These are phyloP conservation scores for Spraguea lophii DNA, from an alignment of 371 early-diverging fungal genomes.

Conservation along the genomic window DNA sequence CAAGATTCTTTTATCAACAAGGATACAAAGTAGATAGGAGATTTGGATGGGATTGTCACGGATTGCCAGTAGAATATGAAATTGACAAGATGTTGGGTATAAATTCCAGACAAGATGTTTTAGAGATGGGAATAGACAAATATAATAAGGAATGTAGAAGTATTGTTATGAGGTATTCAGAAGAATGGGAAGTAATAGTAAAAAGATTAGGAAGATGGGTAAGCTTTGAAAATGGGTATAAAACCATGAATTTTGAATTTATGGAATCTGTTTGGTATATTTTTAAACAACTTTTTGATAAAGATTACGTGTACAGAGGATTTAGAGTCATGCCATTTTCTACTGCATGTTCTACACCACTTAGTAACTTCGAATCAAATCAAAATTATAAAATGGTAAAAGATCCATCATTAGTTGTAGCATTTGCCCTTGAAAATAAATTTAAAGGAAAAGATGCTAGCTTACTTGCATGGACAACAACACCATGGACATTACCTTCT, in stretches of 20 bases:
- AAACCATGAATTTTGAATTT: constrained; percentile 72
- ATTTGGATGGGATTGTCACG: constrained; percentile 99
- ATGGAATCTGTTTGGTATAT: constrained; percentile 99
- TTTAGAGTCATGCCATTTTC: constrained; percentile 95
- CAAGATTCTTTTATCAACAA: constrained; percentile 81
- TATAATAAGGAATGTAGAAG: constrained; percentile 92
- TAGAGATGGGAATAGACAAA: constrained; percentile 84
- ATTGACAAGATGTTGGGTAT: constrained; percentile 91
- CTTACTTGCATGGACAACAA: constrained; percentile 95
- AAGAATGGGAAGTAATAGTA: constrained; percentile 86
- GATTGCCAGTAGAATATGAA: constrained; percentile 95
- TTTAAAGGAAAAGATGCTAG: constrained; percentile 55
- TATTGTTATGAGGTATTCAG: constrained; percentile 89
- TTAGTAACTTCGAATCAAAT: constrained; percentile 95
- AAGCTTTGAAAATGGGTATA: constrained; percentile 97
- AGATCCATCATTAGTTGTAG: constrained; percentile 77
- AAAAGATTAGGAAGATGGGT: constrained; percentile 97
- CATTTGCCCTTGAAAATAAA: constrained; percentile 60
- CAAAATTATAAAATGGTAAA: constrained; percentile 94
- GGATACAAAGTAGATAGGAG: constrained; percentile 90
- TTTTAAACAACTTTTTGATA: constrained; percentile 80
- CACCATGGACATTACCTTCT: constrained; percentile 98
- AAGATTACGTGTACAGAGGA: constrained; percentile 87
- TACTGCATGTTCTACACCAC: constrained; percentile 76
- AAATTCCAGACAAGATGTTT: constrained; percentile 57